These are phyloP conservation scores for Umbelopsis ramanniana DNA, from an alignment of 192 early-diverging fungal species.

Conservation along the genomic window DNA sequence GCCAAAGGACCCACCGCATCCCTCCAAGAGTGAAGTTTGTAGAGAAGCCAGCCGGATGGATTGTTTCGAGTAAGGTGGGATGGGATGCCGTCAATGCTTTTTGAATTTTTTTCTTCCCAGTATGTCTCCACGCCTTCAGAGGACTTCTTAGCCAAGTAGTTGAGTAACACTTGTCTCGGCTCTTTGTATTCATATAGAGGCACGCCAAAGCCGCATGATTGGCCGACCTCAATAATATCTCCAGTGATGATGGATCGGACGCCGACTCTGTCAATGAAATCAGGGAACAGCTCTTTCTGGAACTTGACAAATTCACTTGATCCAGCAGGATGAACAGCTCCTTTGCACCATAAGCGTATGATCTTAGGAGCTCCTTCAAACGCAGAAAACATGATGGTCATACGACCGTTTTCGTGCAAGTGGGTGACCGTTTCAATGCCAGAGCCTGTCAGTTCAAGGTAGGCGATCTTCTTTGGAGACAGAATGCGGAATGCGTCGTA, in stretches of 20 bases:
- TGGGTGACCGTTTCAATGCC: constrained; percentile 67
- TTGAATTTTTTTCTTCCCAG: constrained; percentile 47
- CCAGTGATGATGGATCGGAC: constrained; percentile 60
- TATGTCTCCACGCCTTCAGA: constrained; percentile 38
- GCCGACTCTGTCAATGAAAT: constrained; percentile 43
- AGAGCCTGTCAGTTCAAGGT: constrained; percentile 49
- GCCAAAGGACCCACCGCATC: background rate
- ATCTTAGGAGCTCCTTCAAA: constrained; percentile 69
- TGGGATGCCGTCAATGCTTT: constrained; percentile 66
- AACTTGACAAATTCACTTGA: constrained; percentile 51
- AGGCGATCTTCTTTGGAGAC: constrained; percentile 38
- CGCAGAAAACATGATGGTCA: constrained; percentile 69
- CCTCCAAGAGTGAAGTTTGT: background rate
- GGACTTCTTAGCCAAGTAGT: constrained; percentile 43
- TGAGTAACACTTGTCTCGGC: constrained; percentile 51
- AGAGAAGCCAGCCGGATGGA: background rate
- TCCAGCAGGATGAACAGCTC: constrained; percentile 50
- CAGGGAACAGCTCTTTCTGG: constrained; percentile 48
- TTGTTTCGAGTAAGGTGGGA: background rate
- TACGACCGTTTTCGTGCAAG: constrained; percentile 63
- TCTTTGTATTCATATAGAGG: constrained; percentile 61
- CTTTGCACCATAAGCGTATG: constrained; percentile 59
- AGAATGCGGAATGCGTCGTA: constrained; percentile 60
- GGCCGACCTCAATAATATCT: constrained; percentile 56
- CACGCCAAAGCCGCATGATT: constrained; percentile 66